phyloP scores from a whole-genome alignment of 805 yeast genomes.

The Ascoidea asiatica region DNA sequence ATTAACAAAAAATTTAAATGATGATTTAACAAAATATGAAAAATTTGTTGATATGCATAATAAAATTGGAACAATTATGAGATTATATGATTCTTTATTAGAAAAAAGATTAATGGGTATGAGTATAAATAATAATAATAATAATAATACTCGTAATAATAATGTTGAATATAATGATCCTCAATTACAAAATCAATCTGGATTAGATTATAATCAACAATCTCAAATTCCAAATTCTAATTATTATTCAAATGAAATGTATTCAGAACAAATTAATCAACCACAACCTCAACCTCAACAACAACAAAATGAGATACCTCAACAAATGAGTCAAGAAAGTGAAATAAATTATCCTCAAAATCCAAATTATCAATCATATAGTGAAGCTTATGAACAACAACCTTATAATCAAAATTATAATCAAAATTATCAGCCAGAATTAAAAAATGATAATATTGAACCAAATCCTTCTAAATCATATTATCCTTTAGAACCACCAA shows the following conservation, averaged over 20 bases:
- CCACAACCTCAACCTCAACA: not conserved
- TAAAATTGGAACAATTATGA: conserved; percentile 61
- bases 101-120: conserved; percentile 31
- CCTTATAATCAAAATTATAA: not conserved
- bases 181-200: conserved; percentile 1
- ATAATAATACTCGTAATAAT: too few relatives aligned
- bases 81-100: conserved; percentile 62
- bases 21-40: conserved; percentile 50
- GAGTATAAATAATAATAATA: conserved; percentile 4
- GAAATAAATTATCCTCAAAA: not conserved
- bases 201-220: conserved; percentile 14
- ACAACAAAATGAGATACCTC: not conserved
- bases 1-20: conserved; percentile 43
- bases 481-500: too few relatives aligned
- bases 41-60: conserved; percentile 58
- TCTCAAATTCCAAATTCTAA: too few relatives aligned
- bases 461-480: too few relatives aligned
- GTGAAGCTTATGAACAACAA: not conserved
- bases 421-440: not conserved
- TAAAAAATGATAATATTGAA: too few relatives aligned
- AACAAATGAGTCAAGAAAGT: not conserved
- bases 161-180: too few relatives aligned
- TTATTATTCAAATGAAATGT: too few relatives aligned
- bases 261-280: conserved; percentile 3
- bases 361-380: not conserved